Base-by-base conservation (phyloP, 495 filamentous ascomycete species). In the Venustampulla echinocandica region DNA sequence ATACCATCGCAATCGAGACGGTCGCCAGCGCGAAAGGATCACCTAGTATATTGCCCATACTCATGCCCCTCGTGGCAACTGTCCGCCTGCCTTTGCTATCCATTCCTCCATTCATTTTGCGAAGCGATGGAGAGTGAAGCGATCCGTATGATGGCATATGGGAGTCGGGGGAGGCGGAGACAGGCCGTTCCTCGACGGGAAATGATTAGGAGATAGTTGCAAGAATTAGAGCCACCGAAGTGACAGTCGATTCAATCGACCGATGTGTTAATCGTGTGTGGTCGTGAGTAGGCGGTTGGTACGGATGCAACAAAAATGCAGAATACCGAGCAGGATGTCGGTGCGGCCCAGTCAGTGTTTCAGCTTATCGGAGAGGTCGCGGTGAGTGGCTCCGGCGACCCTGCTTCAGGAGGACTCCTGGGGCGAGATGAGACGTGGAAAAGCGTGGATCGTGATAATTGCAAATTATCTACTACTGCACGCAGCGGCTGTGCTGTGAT, bases 11-110 rank as follows among this genome's bases (percentile, higher is more conserved):
- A 65, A 99, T 95, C 21, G 88, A 94, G 32, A 92, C 77, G 13
- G 92, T 99, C 33, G 89, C 88, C 32, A 97, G 76, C 41, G 92
- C 90, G 68, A 99, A 96, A 2, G 93, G 93, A 68, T 97, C 90
- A 55, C 92, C 92, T 39, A 96, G 70, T 44, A 97, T 86, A 64
- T 95, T 89, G 57, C 85, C 87, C 61, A 88, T 66, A 53, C 76
- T 82, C 67, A 72, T 69, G 56, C 69, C 63, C 28, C 71, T 52
- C 57, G 51, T 56, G 24, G 54, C 57, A 28, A 49, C 51, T 19
- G 57, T 39, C 32, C 54, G 43, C 47, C 55, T 39, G 9, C 65
- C 62, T 60, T 61, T 61, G 49, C 52, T 60, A 50, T 66, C 62
- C 58, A 73, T 66, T 51, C 68, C 62, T 48, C 71, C 69, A 61